phyloP scores from a whole-genome alignment of 768 basidiomycete genomes.

The Coprinopsis cinerea region DNA sequence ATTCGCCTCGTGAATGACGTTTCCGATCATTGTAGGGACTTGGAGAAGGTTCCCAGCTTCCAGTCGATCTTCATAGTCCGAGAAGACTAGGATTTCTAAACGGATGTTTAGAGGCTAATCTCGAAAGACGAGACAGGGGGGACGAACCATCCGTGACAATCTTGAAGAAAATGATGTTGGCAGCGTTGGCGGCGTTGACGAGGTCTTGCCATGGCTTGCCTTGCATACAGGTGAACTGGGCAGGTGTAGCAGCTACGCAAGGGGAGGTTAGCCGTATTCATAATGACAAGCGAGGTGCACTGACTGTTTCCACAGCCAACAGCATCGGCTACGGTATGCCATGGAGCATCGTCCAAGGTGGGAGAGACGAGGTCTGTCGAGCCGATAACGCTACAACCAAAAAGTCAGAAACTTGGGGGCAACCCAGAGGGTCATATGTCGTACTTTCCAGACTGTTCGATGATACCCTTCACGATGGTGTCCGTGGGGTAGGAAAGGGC shows the following conservation, averaged over 20 bases:
- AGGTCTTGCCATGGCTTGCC: slow-evolving; percentile 23
- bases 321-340: slow-evolving; percentile 24
- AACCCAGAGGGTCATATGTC: slow-evolving; percentile 1
- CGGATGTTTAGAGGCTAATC: neutral
- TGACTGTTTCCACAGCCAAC: slow-evolving; percentile 30
- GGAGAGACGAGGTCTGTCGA: neutral
- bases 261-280: neutral
- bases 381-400: neutral
- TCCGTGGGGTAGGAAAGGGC: slow-evolving; percentile 28
- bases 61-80: slow-evolving; percentile 9
- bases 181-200: slow-evolving; percentile 25
- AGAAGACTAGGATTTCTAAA: neutral
- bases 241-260: slow-evolving; percentile 14
- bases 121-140: neutral
- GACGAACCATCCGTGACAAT: slow-evolving; percentile 24
- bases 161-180: slow-evolving; percentile 20
- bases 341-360: slow-evolving; percentile 17
- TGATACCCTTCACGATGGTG: slow-evolving; percentile 25
- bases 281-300: neutral
- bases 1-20: slow-evolving; percentile 26
- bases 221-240: slow-evolving; percentile 31
- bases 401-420: too few species aligned
- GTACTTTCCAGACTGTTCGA: slow-evolving; percentile 30
- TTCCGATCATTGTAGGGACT: slow-evolving; percentile 26
- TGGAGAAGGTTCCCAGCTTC: slow-evolving; percentile 23